Evolutionary conservation across 2,329 filamentous ascomycete genomes (phyloP).

Genomic region (Paraphoma sp.): DNA sequence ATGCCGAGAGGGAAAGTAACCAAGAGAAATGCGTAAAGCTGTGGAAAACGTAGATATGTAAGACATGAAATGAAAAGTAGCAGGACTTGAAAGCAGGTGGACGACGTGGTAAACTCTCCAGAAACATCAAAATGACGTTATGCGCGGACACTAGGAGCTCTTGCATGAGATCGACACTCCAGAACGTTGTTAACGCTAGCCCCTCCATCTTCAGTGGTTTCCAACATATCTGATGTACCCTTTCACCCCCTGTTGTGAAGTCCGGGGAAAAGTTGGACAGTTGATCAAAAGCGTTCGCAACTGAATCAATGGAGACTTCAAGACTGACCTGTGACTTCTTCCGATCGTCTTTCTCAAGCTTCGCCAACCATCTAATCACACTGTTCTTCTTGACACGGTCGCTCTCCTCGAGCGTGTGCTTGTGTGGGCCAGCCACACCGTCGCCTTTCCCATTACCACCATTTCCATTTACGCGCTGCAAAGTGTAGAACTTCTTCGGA

Average conservation of each 20-base stretch:
- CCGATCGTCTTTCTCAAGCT: constrained; percentile 66
- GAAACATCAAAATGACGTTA: neutral
- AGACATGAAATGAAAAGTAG: neutral
- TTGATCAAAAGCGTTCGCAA: too few relatives aligned
- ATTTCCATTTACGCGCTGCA: constrained; percentile 79
- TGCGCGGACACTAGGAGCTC: neutral
- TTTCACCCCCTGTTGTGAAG: too few relatives aligned
- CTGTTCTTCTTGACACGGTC: constrained; percentile 84
- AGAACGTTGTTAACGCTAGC: neutral
- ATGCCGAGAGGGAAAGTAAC: neutral
- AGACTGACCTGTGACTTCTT: constrained; percentile 59
- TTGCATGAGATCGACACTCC: neutral
- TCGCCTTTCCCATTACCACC: constrained; percentile 75
- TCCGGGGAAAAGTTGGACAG: too few relatives aligned
- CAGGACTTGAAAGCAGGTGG: neutral
- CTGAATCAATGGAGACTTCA: neutral
- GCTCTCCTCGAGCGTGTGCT: constrained; percentile 74
- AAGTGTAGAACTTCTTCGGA: constrained; percentile 63
- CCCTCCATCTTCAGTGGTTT: neutral
- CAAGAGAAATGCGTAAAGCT: neutral
- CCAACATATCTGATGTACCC: too few relatives aligned
- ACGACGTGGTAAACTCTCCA: neutral
- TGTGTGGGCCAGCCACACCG: constrained; percentile 74
- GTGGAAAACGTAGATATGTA: constrained; percentile 11
- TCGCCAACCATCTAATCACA: constrained; percentile 70